These are phyloP conservation scores for Sordariomycetes sp. DNA, from an alignment of 2,329 filamentous ascomycete species.

Conservation along the genomic window DNA sequence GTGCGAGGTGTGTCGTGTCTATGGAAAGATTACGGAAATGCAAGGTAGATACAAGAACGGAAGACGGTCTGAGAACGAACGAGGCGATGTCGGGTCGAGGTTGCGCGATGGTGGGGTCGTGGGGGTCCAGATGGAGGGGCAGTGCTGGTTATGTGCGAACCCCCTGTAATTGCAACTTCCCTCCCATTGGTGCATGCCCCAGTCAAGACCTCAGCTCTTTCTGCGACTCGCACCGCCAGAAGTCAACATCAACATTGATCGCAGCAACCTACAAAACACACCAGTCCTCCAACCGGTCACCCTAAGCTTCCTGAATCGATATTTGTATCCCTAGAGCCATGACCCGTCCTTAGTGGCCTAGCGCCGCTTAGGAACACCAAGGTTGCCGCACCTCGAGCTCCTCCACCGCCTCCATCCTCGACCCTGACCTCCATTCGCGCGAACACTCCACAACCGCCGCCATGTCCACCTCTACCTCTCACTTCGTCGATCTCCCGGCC, in stretches of 20 bases:
- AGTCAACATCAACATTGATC: neutral
- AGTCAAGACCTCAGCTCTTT: neutral
- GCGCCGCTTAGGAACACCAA: neutral
- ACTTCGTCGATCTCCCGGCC: conserved; percentile 14
- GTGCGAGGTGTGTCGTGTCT: neutral
- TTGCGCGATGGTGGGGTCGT: neutral
- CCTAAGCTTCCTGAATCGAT: neutral
- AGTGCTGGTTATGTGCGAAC: neutral
- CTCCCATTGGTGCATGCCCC: neutral
- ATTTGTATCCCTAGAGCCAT: neutral
- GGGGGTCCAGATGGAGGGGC: conserved; percentile 2
- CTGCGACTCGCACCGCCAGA: neutral
- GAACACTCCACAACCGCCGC: neutral
- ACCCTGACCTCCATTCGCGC: neutral
- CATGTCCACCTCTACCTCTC: neutral
- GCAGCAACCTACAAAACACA: neutral
- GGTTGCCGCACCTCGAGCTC: neutral
- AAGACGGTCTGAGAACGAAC: neutral
- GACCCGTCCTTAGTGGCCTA: neutral
- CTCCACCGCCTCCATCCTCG: no score
- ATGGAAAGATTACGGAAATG: conserved; percentile 26
- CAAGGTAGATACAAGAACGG: conserved; percentile 31
- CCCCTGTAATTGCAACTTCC: neutral
- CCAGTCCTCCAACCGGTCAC: neutral
- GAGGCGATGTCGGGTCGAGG: neutral